These are phyloP conservation scores for Melanopsichium pennsylvanicum DNA, from an alignment of 1,284 basidiomycete species.

Conservation along the genomic window DNA sequence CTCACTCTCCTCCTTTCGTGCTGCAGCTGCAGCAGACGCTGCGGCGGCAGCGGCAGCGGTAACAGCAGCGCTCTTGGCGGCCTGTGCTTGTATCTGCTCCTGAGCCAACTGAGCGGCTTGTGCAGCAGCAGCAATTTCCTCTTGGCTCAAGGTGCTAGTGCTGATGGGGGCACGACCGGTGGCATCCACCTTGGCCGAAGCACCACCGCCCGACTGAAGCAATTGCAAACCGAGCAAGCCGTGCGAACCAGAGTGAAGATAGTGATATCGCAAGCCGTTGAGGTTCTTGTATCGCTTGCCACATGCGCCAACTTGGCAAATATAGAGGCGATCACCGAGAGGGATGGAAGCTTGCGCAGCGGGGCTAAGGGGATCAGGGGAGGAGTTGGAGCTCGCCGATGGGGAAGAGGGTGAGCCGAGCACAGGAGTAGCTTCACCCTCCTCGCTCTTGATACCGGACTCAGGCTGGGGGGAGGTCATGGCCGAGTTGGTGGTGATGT, in stretches of 20 bases:
- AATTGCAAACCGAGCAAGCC: constrained; percentile 65
- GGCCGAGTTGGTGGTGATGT: constrained; percentile 36
- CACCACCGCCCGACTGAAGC: constrained; percentile 60
- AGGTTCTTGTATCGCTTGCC: constrained; percentile 90
- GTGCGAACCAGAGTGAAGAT: constrained; percentile 94
- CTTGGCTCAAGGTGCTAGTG: constrained; percentile 59
- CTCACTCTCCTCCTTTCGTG: constrained; percentile 37
- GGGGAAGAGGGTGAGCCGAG: constrained; percentile 32
- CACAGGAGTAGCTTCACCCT: constrained; percentile 12
- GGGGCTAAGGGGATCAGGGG: constrained; percentile 37
- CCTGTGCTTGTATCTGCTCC: constrained; percentile 54
- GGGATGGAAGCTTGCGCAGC: constrained; percentile 25
- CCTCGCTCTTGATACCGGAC: constrained; percentile 38
- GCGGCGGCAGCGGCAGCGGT: constrained; percentile 44
- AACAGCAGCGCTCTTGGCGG: constrained; percentile 46
- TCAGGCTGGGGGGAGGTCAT: constrained; percentile 39
- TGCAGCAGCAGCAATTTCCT: constrained; percentile 61
- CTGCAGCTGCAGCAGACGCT: constrained; percentile 39
- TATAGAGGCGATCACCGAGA: constrained; percentile 51
- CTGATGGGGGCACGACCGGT: constrained; percentile 61
- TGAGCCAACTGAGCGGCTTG: constrained; percentile 57
- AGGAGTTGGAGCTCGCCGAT: constrained; percentile 16
- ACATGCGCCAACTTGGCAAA: constrained; percentile 70
- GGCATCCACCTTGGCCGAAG: constrained; percentile 61
- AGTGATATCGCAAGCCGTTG: constrained; percentile 78